A percentile compares a stretch with the other conserved stretches of the same genome.
Conservation (phyloP, 371 early-diverging fungal species). For the Syncephalis fuscata region DNA sequence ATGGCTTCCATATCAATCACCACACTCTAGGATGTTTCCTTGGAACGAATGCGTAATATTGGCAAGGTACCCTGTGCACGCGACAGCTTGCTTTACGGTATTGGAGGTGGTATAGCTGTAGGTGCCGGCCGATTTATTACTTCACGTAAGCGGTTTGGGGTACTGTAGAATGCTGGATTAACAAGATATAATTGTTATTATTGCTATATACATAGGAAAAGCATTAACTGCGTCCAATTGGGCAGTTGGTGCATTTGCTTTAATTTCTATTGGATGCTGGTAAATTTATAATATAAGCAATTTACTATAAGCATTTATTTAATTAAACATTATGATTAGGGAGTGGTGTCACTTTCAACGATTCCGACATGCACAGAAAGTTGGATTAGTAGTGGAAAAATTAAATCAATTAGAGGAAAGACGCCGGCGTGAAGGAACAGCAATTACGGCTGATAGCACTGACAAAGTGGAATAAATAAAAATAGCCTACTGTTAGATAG, state of each 20-base stretch:
- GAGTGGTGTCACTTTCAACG: no score
- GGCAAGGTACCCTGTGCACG: slow-evolving; percentile 11
- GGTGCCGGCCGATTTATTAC: slow-evolving; percentile 7
- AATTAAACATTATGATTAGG: no score
- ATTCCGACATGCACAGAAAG: no score
- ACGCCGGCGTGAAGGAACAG: no score
- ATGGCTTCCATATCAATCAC: no score
- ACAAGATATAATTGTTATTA: not conserved
- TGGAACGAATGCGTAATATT: slow-evolving; percentile 8
- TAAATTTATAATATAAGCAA: not conserved
- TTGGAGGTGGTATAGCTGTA: slow-evolving; percentile 7
- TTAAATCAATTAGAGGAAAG: no score
- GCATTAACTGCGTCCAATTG: slow-evolving; percentile 8
- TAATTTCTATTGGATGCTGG: slow-evolving; percentile 6
- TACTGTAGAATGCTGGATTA: not conserved
- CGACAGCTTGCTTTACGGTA: slow-evolving; percentile 10
- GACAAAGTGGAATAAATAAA: no score
- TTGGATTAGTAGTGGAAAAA: no score
- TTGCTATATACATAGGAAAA: slow-evolving; percentile 4
- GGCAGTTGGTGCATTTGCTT: slow-evolving; percentile 10
- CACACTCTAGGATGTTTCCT: slow-evolving; percentile 2
- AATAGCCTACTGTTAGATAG: no score
- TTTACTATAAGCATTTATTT: no score
- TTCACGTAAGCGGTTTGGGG: slow-evolving; percentile 2
- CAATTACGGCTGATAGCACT: no score